phyloP scores from a whole-genome alignment of 129 eudicot genomes.

The Scalesia atractyloides region DNA sequence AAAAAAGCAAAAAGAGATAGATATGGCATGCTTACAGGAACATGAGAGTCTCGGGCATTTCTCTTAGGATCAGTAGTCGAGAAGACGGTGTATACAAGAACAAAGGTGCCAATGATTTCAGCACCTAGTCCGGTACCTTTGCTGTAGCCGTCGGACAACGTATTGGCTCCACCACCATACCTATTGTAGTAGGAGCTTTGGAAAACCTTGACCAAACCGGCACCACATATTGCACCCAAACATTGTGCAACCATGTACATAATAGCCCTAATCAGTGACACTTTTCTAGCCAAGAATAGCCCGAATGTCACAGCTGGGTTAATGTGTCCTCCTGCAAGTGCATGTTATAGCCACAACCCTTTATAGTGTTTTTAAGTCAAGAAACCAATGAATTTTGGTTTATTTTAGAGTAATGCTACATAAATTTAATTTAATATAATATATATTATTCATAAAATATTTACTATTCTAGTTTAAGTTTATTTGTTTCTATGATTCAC shows the following conservation, averaged over 20 bases:
- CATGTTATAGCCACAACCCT: not conserved
- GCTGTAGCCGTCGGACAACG: constrained; percentile 60
- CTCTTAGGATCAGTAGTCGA: constrained; percentile 93
- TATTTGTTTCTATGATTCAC: too few relatives aligned
- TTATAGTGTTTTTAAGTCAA: too few relatives aligned
- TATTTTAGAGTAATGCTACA: too few relatives aligned
- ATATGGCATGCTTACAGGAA: constrained; percentile 60
- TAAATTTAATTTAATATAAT: too few relatives aligned
- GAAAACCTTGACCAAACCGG: constrained; percentile 84
- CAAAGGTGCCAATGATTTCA: constrained; percentile 86
- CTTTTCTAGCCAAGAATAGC: constrained; percentile 81
- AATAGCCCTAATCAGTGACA: constrained; percentile 70
- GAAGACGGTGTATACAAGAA: constrained; percentile 82
- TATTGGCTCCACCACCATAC: constrained; percentile 85
- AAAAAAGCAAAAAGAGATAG: not conserved
- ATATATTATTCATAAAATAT: too few relatives aligned
- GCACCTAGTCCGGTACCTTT: constrained; percentile 79
- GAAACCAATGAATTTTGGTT: too few relatives aligned
- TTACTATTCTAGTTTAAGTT: too few relatives aligned
- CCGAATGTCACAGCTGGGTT: constrained; percentile 96
- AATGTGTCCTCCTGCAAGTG: constrained; percentile 75
- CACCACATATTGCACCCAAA: constrained; percentile 86
- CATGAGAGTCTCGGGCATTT: constrained; percentile 93
- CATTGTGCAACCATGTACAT: constrained; percentile 89
- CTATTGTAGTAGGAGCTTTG: constrained; percentile 59